phyloP scores from a whole-genome alignment of 441 rosid genomes.

The Euphorbia schlechtendalii region DNA sequence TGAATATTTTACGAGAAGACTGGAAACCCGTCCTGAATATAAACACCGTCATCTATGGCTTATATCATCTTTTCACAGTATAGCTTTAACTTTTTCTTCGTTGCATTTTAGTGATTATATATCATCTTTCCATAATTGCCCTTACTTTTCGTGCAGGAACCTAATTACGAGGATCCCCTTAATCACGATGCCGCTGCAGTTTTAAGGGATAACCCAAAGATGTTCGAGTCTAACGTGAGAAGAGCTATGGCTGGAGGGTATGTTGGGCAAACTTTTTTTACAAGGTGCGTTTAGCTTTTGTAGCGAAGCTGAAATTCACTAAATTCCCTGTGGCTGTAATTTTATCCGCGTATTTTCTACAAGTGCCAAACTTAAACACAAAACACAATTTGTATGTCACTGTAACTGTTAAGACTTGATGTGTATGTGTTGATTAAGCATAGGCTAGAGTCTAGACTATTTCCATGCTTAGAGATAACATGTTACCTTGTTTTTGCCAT shows the following conservation, averaged over 20 bases:
- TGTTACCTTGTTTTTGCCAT: too few species aligned
- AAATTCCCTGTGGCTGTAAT: constrained; percentile 27
- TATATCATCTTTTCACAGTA: constrained; percentile 92
- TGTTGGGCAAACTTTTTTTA: constrained; percentile 66
- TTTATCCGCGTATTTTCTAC: constrained; percentile 20
- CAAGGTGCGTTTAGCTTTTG: constrained; percentile 73
- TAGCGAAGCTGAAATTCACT: too few species aligned
- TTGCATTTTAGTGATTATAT: too few species aligned
- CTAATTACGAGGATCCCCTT: constrained; percentile 90
- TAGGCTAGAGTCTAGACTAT: too few species aligned
- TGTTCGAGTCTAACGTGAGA: constrained; percentile 69
- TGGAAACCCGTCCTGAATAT: constrained; percentile 97
- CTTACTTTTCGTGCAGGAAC: constrained; percentile 48
- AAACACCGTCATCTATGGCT: constrained; percentile 86
- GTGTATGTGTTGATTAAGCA: too few species aligned
- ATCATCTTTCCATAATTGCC: background rate
- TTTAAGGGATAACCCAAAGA: constrained; percentile 71
- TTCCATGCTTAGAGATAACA: too few species aligned
- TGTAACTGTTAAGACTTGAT: constrained; percentile 20
- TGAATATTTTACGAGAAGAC: constrained; percentile 85
- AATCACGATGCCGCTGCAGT: constrained; percentile 88
- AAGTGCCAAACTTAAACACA: constrained; percentile 16
- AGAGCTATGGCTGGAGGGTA: constrained; percentile 85
- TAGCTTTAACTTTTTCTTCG: too few species aligned
- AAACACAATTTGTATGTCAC: constrained; percentile 15